Evolutionary conservation across 2,329 filamentous ascomycete genomes (phyloP).

Genomic region (Venturia effusa): DNA sequence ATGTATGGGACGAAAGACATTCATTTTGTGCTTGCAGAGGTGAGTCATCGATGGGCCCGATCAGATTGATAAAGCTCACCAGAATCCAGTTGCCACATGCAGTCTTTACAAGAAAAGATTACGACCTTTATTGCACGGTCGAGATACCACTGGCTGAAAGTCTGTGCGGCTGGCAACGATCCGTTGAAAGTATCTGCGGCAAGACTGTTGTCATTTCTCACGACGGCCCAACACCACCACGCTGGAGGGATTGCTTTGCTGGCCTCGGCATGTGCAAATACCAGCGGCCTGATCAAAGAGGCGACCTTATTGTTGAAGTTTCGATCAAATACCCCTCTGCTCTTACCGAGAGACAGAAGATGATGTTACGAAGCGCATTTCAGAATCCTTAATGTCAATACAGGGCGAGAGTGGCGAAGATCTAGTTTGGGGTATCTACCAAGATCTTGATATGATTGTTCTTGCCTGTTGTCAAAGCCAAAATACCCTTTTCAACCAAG

Average conservation of each 20-base stretch:
- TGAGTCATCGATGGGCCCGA: neutral
- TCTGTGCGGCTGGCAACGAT: conserved; percentile 10
- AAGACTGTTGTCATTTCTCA: conserved; percentile 9
- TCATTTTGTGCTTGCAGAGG: conserved; percentile 7
- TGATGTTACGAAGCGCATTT: conserved; percentile 5
- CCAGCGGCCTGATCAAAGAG: conserved; percentile 6
- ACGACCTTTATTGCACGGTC: conserved; percentile 8
- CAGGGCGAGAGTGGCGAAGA: no score
- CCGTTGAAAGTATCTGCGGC: conserved; percentile 6
- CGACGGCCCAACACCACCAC: conserved; percentile 3
- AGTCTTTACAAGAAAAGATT: conserved; percentile 1
- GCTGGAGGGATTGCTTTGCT: conserved; percentile 5
- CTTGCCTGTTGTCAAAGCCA: conserved; percentile 22
- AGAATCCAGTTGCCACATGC: neutral
- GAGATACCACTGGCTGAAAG: conserved; percentile 8
- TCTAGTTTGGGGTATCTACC: conserved; percentile 14
- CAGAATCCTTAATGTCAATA: neutral
- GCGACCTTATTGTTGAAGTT: conserved; percentile 8
- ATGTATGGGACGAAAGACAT: conserved; percentile 6
- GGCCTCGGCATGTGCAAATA: conserved; percentile 11
- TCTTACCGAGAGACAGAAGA: conserved; percentile 9
- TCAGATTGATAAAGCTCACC: neutral
- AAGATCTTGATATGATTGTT: conserved; percentile 27
- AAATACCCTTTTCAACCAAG: conserved; percentile 21
- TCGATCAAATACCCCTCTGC: neutral